phyloP scores from a whole-genome alignment of 2,329 filamentous ascomycete genomes.

The Aspergillus sp. region DNA sequence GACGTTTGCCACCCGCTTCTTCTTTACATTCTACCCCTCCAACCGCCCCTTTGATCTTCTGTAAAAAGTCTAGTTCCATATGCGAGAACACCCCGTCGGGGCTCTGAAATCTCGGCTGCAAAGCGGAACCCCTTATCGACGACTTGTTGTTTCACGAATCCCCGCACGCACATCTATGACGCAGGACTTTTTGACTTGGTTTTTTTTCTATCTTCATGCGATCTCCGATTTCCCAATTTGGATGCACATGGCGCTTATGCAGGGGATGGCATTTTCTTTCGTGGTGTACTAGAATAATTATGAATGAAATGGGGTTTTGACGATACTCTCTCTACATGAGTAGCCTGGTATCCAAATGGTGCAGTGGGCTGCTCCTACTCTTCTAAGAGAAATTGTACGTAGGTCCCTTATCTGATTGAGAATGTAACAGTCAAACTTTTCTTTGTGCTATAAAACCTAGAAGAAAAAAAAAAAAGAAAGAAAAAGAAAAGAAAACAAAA shows the following conservation, averaged over 20 bases:
- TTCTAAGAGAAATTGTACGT: too few species aligned
- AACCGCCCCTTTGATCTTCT: conserved; percentile 7
- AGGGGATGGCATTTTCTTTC: conserved; percentile 13
- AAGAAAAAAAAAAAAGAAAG: conserved; percentile 10
- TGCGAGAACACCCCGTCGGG: not conserved
- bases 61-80: not conserved
- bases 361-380: too few species aligned
- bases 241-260: conserved; percentile 25
- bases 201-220: conserved; percentile 3
- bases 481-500: conserved; percentile 11
- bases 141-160: conserved; percentile 5
- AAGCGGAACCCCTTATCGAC: conserved; percentile 2
- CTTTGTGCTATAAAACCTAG: not conserved
- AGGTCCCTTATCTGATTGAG: too few species aligned
- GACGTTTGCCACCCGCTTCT: too few species aligned
- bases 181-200: conserved; percentile 5
- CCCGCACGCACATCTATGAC: conserved; percentile 5
- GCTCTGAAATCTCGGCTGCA: not conserved
- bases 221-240: not conserved
- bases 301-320: conserved; percentile 5
- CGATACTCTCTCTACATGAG: not conserved
- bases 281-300: conserved; percentile 26
- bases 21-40: not conserved
- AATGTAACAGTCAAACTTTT: not conserved
- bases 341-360: too few species aligned